These are phyloP conservation scores for Acrocalymma vagum DNA, from an alignment of 2,329 filamentous ascomycete species.

Conservation along the genomic window DNA sequence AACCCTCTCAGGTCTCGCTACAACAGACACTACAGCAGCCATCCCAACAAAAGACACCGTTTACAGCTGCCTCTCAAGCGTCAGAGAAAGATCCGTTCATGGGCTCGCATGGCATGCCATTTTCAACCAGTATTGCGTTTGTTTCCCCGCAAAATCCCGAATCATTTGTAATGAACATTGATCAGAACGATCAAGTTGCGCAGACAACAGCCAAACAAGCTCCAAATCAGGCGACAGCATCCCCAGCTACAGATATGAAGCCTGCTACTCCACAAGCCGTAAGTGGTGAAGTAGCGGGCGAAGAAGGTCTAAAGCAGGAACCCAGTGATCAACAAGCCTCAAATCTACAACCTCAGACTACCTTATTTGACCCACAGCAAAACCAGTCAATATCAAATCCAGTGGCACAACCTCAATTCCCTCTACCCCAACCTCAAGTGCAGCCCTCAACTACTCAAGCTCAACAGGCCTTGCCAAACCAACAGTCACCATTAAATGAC, in stretches of 20 bases:
- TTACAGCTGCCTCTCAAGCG: constrained; percentile 32
- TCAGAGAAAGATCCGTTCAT: constrained; percentile 30
- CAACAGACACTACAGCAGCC: constrained; percentile 24
- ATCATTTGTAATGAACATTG: constrained; percentile 48
- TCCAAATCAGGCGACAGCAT: constrained; percentile 21
- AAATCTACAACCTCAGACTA: constrained; percentile 27
- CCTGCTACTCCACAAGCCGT: constrained; percentile 37
- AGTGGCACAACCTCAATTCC: constrained; percentile 22
- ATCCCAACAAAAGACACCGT: constrained; percentile 11
- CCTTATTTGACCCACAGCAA: constrained; percentile 26
- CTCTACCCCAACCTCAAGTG: constrained; percentile 36
- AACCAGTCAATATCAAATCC: constrained; percentile 35
- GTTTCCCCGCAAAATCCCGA: constrained; percentile 39
- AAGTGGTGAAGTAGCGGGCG: no score
- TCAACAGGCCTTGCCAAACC: constrained; percentile 33
- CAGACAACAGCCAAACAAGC: constrained; percentile 17
- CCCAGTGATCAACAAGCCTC: constrained; percentile 18
- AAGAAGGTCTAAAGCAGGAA: not conserved
- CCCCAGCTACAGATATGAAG: constrained; percentile 21
- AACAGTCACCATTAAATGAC: constrained; percentile 36
- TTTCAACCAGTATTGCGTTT: constrained; percentile 41
- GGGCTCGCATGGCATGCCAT: constrained; percentile 32
- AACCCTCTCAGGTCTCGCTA: constrained; percentile 21
- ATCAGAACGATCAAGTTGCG: constrained; percentile 45
- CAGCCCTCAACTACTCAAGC: constrained; percentile 26